Percentiles rank a stretch among this genome's conserved stretches.
Evolutionary conservation across 2,329 filamentous ascomycete species (phyloP).

Genomic region (Epicoccum sorghinum): DNA sequence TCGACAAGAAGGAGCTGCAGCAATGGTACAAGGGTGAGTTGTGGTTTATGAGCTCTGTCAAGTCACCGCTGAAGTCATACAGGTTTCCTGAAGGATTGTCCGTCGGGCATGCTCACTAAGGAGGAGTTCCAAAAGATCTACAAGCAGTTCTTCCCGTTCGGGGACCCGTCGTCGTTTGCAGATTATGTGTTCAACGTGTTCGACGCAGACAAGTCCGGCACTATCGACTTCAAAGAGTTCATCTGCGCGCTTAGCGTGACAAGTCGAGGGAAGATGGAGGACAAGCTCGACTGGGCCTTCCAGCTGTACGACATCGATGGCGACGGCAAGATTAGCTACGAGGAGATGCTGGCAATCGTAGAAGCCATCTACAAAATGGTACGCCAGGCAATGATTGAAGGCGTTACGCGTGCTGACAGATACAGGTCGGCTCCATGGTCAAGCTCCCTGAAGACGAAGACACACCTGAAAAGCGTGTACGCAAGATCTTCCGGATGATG

Average conservation of each 20-base stretch:
- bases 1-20: conserved; percentile 99
- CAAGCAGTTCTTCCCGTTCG: conserved; percentile 98
- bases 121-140: conserved; percentile 99
- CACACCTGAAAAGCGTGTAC: conserved; percentile 96
- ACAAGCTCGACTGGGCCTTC: conserved; percentile 99
- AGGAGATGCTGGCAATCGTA: conserved; percentile 98
- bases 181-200: conserved; percentile 99
- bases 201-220: conserved; percentile 94
- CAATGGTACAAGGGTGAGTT: conserved; percentile 98
- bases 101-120: conserved; percentile 94
- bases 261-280: conserved; percentile 97
- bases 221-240: conserved; percentile 99
- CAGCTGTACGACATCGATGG: conserved; percentile 99
- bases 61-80: conserved; percentile 26
- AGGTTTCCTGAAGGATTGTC: conserved; percentile 99
- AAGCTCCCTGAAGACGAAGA: conserved; percentile 98
- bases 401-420: conserved; percentile 22
- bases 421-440: conserved; percentile 95
- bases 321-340: conserved; percentile 98
- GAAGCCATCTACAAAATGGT: conserved; percentile 99
- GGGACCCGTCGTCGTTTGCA: conserved; percentile 94
- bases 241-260: conserved; percentile 98
- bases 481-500: conserved; percentile 99
- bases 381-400: conserved; percentile 2
- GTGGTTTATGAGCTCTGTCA: background rate